These are phyloP conservation scores for Atkinsonella texensis DNA, from an alignment of 2,329 filamentous ascomycete species.

Conservation along the genomic window DNA sequence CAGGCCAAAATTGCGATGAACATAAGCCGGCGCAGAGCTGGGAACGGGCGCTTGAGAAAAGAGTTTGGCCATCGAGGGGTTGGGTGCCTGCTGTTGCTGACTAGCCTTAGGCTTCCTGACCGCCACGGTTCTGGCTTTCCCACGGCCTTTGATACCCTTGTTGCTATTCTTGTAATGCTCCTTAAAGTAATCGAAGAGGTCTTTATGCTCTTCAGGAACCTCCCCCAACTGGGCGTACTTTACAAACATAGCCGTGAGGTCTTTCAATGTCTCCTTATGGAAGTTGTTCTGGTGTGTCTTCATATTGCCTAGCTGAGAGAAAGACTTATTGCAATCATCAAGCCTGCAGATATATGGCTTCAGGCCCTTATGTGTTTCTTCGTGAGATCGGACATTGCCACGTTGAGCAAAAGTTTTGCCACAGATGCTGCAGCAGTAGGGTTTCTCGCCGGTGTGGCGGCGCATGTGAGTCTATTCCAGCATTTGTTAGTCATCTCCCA, in stretches of 20 bases:
- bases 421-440: slow-evolving; percentile 69
- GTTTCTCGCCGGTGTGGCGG: slow-evolving; percentile 77
- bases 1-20: slow-evolving; percentile 27
- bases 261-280: slow-evolving; percentile 60
- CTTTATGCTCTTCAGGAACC: slow-evolving; percentile 54
- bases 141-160: slow-evolving; percentile 94
- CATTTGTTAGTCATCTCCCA: neutral
- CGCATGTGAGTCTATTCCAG: slow-evolving; percentile 62
- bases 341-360: slow-evolving; percentile 75
- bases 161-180: slow-evolving; percentile 94
- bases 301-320: slow-evolving; percentile 82
- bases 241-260: slow-evolving; percentile 60
- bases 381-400: slow-evolving; percentile 75
- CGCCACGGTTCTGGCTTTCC: slow-evolving; percentile 63
- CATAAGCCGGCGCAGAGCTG: slow-evolving; percentile 19
- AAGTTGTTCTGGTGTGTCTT: slow-evolving; percentile 97
- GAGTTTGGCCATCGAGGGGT: slow-evolving; percentile 17
- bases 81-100: slow-evolving; percentile 9
- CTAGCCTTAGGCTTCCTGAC: slow-evolving; percentile 19
- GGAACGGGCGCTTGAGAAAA: slow-evolving; percentile 13
- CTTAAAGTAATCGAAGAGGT: slow-evolving; percentile 75
- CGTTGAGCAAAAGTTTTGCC: slow-evolving; percentile 75
- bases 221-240: slow-evolving; percentile 42
- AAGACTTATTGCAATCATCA: slow-evolving; percentile 75
- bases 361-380: slow-evolving; percentile 63